Base-by-base conservation (phyloP, 305 asterid species). In the Stenogyne calaminthoides region DNA sequence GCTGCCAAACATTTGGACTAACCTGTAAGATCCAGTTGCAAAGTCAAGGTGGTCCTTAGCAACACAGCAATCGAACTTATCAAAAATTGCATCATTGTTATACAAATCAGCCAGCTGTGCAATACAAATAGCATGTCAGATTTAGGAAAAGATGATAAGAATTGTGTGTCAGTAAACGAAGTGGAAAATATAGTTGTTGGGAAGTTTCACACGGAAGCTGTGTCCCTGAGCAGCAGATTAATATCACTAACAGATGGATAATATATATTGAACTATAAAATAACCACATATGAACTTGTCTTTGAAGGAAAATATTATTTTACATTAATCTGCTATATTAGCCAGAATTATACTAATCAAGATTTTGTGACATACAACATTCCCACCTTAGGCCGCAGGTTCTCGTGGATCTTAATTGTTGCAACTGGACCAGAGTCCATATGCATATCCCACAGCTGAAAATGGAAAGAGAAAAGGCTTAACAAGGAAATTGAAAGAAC, bases 11-110 rank as follows among this genome's bases (percentile, higher is more conserved):
- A 58, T 64, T 42, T 67, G 67, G 66, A 76, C 82, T 52, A 73
- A 90, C 96, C 95, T 86, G 79, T 92, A 92, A 40, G 96, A 88
- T 74, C 96, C 97, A 72, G 95, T 88, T 44, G 97, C 98, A 40
- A 92, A 90, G 71, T 78, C 80, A 73, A 82, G 91, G 61, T 82
- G 84, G 76, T 88, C 91, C 73, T 90, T 85, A 57, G 92, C 85
- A 67, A 89, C 44, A 76, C 97, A 90, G 84, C 97, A 88, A 56
- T 83, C 91, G 46, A 92, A 90, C 82, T 92, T 90, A 78, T 92
- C 95, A 32, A 92, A 92, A 67, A 92, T 88, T 75, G 94, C 89
- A 77, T 92, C 98, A 49, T 83, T 86, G 60, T 88, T 88, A 67
- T 90, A 92, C 79, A 92, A 73, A 76, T 92, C 91, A 62, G 88